phyloP scores from a whole-genome alignment of 257 asterid species.

The Linaria vulgaris region DNA sequence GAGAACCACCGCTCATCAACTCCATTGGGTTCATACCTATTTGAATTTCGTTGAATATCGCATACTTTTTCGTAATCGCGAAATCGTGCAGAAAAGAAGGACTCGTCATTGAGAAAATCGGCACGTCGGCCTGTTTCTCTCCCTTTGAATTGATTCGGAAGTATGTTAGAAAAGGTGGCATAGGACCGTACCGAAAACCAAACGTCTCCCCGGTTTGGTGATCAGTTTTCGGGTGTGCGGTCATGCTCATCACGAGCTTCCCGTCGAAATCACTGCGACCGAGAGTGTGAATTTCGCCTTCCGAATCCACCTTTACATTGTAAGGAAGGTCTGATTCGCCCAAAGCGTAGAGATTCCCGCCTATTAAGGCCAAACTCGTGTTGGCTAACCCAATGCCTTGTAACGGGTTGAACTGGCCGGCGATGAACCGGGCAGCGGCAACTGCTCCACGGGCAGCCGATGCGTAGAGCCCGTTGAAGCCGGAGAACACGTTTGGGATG shows the following conservation, averaged over 20 bases:
- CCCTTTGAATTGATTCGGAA: conserved; percentile 54
- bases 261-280: conserved; percentile 70
- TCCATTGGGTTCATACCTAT: conserved; percentile 58
- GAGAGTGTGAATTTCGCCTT: conserved; percentile 63
- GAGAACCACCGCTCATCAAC: conserved; percentile 52
- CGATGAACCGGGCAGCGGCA: conserved; percentile 42
- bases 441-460: conserved; percentile 58
- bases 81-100: conserved; percentile 74
- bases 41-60: conserved; percentile 64
- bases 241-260: conserved; percentile 53
- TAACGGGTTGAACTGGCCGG: conserved; percentile 49
- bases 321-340: conserved; percentile 86
- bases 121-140: conserved; percentile 54
- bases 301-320: conserved; percentile 32
- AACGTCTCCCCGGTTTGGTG: conserved; percentile 58
- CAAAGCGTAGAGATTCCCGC: conserved; percentile 58
- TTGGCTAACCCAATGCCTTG: conserved; percentile 70
- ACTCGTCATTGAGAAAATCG: conserved; percentile 64
- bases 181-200: conserved; percentile 69
- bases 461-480: conserved; percentile 56
- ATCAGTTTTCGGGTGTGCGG: conserved; percentile 81
- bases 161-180: conserved; percentile 60
- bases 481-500: conserved; percentile 61
- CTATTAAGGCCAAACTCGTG: conserved; percentile 60
- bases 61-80: conserved; percentile 64